Evolutionary conservation across 2,329 filamentous ascomycete genomes (phyloP), one percentile per base, ranked within the genome.

Genomic region (Xylaria sp.): DNA sequence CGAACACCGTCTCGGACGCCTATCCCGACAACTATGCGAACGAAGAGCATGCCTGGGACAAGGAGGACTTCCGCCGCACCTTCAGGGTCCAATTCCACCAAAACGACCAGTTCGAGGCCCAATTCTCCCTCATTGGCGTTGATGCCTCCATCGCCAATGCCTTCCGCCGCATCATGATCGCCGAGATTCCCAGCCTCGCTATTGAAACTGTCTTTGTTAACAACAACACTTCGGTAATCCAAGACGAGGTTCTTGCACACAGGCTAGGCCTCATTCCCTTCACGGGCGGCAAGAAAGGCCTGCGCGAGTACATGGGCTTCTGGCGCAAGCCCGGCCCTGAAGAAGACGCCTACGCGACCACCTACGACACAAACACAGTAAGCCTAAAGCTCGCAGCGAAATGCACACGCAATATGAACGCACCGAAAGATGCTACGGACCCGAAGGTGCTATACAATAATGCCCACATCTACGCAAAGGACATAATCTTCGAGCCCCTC

Each of bases 141-240:
- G 96, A 99, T 79, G 94, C 96, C 76, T 91, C 93, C 63, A 90
- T 99, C 78, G 93, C 96, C 77, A 99, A 99, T 80, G 96, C 97
- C 77, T 97, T 98, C 85, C 94, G 96, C 69, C 93, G 96, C 75
- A 98, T 98, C 76, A 87, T 98, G 76, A 92, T 99, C 80, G 88
- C 95, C 74, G 97, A 99, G 84, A 92, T 99, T 61, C 94, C 95
- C 19, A 96, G 94, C 1, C 87, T 99, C 54, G 96, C 97, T 73
- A 94, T 99, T 76, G 96, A 99, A 85, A 91, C 90, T 71, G 93
- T 97, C 78, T 99, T 92, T 82, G 90, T 98, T 72, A 88, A 93
- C 79, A 97, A 98, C 85, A 99, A 99, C 85, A 98, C 95, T 59
- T 97, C 93, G 4, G 94, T 99, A 42, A 96, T 99, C 76, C 95